Conservation (phyloP, 2,329 filamentous ascomycete species). For the Epichloe coenophiala region DNA sequence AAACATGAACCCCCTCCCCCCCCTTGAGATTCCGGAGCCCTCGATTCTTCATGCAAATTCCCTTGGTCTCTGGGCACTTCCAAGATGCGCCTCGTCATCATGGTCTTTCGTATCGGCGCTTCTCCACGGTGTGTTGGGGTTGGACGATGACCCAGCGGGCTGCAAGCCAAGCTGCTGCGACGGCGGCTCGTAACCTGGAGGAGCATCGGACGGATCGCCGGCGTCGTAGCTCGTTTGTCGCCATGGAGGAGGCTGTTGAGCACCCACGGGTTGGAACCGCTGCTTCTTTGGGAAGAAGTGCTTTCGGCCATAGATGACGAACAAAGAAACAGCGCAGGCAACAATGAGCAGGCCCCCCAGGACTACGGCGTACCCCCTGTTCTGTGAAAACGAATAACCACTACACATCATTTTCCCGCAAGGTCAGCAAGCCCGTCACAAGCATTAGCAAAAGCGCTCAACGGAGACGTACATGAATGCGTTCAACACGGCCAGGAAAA, state of each 20-base stretch:
- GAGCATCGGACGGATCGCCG: slow-evolving; percentile 15
- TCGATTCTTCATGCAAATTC: slow-evolving; percentile 16
- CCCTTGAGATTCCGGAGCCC: no score
- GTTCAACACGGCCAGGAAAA: slow-evolving; percentile 41
- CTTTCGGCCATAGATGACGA: slow-evolving; percentile 19
- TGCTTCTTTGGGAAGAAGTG: slow-evolving; percentile 13
- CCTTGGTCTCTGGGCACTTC: slow-evolving; percentile 17
- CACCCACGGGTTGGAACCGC: slow-evolving; percentile 5
- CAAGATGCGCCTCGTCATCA: slow-evolving; percentile 19
- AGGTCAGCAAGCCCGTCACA: neutral
- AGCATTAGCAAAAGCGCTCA: neutral
- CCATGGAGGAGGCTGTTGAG: slow-evolving; percentile 19
- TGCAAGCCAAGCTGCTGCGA: slow-evolving; percentile 19
- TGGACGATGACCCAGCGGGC: slow-evolving; percentile 13
- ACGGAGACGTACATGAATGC: slow-evolving; percentile 36
- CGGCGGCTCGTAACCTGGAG: slow-evolving; percentile 20
- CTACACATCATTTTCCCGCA: slow-evolving; percentile 17
- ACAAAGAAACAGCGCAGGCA: slow-evolving; percentile 24
- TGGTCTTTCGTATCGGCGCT: slow-evolving; percentile 14
- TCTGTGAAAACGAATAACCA: slow-evolving; percentile 43
- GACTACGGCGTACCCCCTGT: slow-evolving; percentile 30
- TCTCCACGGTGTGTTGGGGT: slow-evolving; percentile 13
- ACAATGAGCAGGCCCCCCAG: slow-evolving; percentile 34
- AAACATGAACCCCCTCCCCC: no score
- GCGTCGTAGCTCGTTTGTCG: slow-evolving; percentile 11